These are phyloP conservation scores for Euphorbia peplus DNA, from an alignment of 345 rosid species.

Conservation along the genomic window DNA sequence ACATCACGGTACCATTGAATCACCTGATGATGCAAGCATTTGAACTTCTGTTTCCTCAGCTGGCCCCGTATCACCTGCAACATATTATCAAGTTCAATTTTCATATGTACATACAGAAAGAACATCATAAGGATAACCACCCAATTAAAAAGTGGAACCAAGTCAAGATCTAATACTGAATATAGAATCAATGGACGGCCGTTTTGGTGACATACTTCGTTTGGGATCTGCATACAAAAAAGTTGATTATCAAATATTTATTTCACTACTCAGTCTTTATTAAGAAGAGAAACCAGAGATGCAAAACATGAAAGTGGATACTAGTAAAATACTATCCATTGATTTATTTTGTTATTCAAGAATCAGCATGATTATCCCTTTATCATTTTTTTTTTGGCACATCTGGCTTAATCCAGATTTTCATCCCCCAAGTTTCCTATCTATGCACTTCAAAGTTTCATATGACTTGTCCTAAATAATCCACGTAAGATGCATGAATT, in stretches of 20 bases:
- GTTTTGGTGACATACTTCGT: constrained; percentile 34
- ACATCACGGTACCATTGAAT: constrained; percentile 64
- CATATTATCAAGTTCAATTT: constrained; percentile 19
- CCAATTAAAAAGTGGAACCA: background rate
- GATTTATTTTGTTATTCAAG: background rate
- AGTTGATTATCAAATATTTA: constrained; percentile 10
- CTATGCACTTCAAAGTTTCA: background rate
- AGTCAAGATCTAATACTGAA: constrained; percentile 26
- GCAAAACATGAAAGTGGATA: background rate
- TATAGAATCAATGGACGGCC: constrained; percentile 31
- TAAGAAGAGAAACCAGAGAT: constrained; percentile 10
- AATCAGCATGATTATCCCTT: background rate
- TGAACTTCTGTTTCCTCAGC: constrained; percentile 51
- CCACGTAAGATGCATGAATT: too few relatives aligned
- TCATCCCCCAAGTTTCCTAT: background rate
- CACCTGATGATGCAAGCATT: constrained; percentile 64
- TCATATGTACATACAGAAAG: constrained; percentile 4
- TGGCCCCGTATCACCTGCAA: constrained; percentile 56
- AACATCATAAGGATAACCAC: background rate
- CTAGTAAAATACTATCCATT: background rate
- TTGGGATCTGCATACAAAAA: constrained; percentile 29
- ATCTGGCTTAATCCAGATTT: background rate
- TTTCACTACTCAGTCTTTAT: background rate
- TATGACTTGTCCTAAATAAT: background rate
- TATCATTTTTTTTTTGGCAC: background rate